These are phyloP conservation scores for Cadophora sp. DNA, from an alignment of 2,329 filamentous ascomycete species.

Conservation along the genomic window DNA sequence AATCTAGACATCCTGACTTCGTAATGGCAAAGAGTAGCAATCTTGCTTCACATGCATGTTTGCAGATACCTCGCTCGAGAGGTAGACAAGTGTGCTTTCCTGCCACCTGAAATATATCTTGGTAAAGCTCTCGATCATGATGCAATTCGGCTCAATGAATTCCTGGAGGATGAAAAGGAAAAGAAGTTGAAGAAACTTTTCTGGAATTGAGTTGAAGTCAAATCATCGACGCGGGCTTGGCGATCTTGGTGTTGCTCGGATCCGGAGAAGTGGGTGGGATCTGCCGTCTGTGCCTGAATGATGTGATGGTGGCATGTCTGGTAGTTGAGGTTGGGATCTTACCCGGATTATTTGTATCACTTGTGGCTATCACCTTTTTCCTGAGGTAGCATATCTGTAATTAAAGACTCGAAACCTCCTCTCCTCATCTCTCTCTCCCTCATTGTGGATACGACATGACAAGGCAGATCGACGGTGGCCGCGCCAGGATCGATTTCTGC, in stretches of 20 bases:
- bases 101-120: conserved; percentile 42
- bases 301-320: background rate
- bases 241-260: conserved; percentile 9
- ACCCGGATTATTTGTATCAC: background rate
- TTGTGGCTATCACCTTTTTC: background rate
- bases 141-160: conserved; percentile 33
- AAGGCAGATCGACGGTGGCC: background rate
- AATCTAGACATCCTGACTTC: no score
- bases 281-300: conserved; percentile 13
- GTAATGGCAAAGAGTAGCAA: conserved; percentile 46
- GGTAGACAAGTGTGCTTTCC: conserved; percentile 44
- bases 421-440: background rate
- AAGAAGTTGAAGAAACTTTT: conserved; percentile 32
- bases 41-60: conserved; percentile 47
- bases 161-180: conserved; percentile 33
- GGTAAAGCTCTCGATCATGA: conserved; percentile 30
- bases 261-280: conserved; percentile 1
- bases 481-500: conserved; percentile 10
- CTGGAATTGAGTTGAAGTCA: conserved; percentile 8
- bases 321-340: background rate
- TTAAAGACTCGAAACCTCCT: background rate
- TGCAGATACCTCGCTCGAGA: conserved; percentile 46
- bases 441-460: background rate
- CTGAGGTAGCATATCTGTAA: background rate
- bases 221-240: background rate